These are phyloP conservation scores for Penicillium concentricum DNA, from an alignment of 2,329 filamentous ascomycete species.

Conservation along the genomic window DNA sequence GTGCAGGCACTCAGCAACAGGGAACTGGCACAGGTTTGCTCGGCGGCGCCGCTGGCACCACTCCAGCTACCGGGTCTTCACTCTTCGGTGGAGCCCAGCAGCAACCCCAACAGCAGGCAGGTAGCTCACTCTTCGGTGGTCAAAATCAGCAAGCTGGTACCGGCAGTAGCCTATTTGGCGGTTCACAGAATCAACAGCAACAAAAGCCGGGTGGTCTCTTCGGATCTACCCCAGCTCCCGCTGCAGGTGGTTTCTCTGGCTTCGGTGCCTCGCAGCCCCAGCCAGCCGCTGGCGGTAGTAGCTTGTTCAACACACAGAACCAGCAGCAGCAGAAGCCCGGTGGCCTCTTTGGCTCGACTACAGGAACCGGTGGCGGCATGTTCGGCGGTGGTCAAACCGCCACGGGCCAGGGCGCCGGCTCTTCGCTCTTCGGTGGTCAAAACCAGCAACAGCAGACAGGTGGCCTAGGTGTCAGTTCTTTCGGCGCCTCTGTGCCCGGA, in stretches of 20 bases:
- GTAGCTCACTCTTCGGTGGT: conserved; percentile 35
- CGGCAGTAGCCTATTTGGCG: conserved; percentile 49
- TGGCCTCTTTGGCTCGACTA: conserved; percentile 50
- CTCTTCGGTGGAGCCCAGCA: conserved; percentile 43
- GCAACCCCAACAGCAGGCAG: conserved; percentile 31
- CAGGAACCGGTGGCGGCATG: conserved; percentile 45
- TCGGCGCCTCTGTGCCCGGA: conserved; percentile 54
- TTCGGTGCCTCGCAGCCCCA: conserved; percentile 48
- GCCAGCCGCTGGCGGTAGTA: conserved; percentile 34
- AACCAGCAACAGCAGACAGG: conserved; percentile 36
- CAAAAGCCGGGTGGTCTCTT: conserved; percentile 24
- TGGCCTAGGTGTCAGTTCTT: conserved; percentile 45
- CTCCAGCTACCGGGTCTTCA: conserved; percentile 32
- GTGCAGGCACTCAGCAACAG: conserved; percentile 45
- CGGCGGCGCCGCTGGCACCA: conserved; percentile 39
- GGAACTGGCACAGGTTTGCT: conserved; percentile 36
- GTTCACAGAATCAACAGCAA: conserved; percentile 23
- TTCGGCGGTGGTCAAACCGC: conserved; percentile 45
- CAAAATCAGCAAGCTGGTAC: conserved; percentile 38
- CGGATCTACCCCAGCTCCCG: conserved; percentile 23
- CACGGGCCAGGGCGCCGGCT: conserved; percentile 34
- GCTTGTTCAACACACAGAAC: conserved; percentile 46
- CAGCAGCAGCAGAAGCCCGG: conserved; percentile 58
- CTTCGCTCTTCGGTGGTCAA: conserved; percentile 57
- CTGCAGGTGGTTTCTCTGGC: conserved; percentile 32